These are phyloP conservation scores for Candida fluviatilis DNA, from an alignment of 805 yeast species.

Conservation along the genomic window DNA sequence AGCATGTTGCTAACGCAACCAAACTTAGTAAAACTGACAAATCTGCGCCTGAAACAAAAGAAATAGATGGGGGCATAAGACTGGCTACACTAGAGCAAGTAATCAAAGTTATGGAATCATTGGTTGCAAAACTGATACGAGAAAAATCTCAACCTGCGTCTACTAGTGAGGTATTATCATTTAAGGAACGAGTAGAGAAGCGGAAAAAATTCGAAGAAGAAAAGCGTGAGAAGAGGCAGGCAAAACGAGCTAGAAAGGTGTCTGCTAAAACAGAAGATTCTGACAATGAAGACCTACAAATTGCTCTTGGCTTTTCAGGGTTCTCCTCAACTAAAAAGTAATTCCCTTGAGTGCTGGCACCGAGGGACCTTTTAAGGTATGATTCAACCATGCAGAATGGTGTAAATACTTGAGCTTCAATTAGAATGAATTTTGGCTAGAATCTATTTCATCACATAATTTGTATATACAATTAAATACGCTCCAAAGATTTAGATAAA, in stretches of 20 bases:
- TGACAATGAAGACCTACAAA: constrained; percentile 19
- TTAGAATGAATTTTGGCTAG: too few relatives aligned
- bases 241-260: constrained; percentile 17
- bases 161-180: constrained; percentile 21
- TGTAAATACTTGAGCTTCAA: too few relatives aligned
- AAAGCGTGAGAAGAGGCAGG: constrained; percentile 22
- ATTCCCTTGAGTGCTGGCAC: too few relatives aligned
- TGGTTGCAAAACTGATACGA: constrained; percentile 18
- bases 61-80: constrained; percentile 31
- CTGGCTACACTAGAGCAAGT: constrained; percentile 35
- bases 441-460: too few relatives aligned
- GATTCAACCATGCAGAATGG: too few relatives aligned
- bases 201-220: constrained; percentile 36
- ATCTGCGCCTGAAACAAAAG: constrained; percentile 9
- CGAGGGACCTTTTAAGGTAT: too few relatives aligned
- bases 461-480: too few relatives aligned
- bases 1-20: constrained; percentile 46
- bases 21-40: constrained; percentile 7
- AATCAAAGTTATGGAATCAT: constrained; percentile 20
- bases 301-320: constrained; percentile 57
- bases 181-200: constrained; percentile 37
- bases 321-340: constrained; percentile 48
- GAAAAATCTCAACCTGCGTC: constrained; percentile 10
- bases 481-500: too few relatives aligned
- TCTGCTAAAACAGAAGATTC: constrained; percentile 9